A percentile compares a stretch with the other conserved stretches of the same genome.
Evolutionary conservation across 1,284 basidiomycete genomes (phyloP).

Genomic region (Heterobasidion parviporum): DNA sequence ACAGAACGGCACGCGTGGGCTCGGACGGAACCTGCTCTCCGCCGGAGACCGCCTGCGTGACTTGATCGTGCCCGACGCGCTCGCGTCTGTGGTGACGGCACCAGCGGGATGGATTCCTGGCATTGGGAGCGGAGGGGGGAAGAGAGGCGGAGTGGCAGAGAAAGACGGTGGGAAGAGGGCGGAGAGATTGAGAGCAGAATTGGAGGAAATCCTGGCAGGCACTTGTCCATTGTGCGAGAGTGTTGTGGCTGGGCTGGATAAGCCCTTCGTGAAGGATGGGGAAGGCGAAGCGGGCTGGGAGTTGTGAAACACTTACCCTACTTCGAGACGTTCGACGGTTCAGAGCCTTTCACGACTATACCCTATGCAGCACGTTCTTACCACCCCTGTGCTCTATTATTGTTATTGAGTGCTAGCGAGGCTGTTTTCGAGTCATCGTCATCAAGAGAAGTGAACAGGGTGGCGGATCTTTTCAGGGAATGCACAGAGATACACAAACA

Average conservation of each 20-base stretch:
- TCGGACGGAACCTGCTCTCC: conserved; percentile 77
- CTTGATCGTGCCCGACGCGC: conserved; percentile 85
- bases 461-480: no score
- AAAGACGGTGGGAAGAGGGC: conserved; percentile 50
- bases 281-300: conserved; percentile 80
- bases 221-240: conserved; percentile 90
- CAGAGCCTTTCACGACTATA: no score
- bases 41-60: conserved; percentile 87
- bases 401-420: no score
- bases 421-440: no score
- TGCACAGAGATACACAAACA: no score
- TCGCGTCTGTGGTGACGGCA: conserved; percentile 64
- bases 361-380: no score
- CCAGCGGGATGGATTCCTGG: conserved; percentile 60
- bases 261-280: conserved; percentile 75
- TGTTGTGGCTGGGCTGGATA: conserved; percentile 77
- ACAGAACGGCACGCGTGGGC: conserved; percentile 50
- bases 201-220: conserved; percentile 83
- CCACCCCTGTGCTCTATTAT: no score
- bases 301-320: conserved; percentile 33
- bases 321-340: no score
- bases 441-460: no score
- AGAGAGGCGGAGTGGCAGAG: conserved; percentile 27
- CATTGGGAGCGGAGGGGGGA: conserved; percentile 34
- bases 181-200: conserved; percentile 67